These are phyloP conservation scores for Fusarium veterinarium DNA, from an alignment of 2,329 filamentous ascomycete genomes.

Conservation along the genomic window DNA sequence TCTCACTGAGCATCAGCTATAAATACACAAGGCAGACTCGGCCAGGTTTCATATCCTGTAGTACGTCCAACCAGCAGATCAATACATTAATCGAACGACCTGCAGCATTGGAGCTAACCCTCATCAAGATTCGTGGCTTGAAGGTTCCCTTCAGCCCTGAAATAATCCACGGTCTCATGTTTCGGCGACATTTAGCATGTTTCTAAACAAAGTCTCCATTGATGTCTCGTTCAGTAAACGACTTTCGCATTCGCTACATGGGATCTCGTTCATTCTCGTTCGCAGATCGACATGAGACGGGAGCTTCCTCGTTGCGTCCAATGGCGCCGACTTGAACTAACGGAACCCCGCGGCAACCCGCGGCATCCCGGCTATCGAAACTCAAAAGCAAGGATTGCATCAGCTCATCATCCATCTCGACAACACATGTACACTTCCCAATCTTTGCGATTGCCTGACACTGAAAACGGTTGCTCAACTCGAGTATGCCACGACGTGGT, in stretches of 20 bases:
- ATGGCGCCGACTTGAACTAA: not conserved
- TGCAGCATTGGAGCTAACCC: not conserved
- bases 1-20: not conserved
- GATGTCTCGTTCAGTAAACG: not conserved
- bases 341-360: not conserved
- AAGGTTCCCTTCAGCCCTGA: not conserved
- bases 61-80: not conserved
- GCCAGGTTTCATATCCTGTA: not conserved
- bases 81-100: not conserved
- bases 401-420: not conserved
- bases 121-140: not conserved
- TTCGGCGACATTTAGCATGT: not conserved
- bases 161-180: not conserved
- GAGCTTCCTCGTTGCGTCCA: not conserved
- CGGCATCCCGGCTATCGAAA: not conserved
- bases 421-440: no score
- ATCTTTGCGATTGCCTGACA: not conserved
- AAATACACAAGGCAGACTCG: not conserved
- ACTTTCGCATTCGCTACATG: not conserved
- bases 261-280: not conserved
- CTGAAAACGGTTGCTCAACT: not conserved
- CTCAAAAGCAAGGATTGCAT: not conserved
- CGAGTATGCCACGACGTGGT: not conserved
- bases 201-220: fast-evolving
- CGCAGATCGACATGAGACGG: not conserved